Evolutionary conservation across 2,329 filamentous ascomycete species (phyloP), one percentile per base, ranked within the genome.

Genomic region (Curvularia spicifera): DNA sequence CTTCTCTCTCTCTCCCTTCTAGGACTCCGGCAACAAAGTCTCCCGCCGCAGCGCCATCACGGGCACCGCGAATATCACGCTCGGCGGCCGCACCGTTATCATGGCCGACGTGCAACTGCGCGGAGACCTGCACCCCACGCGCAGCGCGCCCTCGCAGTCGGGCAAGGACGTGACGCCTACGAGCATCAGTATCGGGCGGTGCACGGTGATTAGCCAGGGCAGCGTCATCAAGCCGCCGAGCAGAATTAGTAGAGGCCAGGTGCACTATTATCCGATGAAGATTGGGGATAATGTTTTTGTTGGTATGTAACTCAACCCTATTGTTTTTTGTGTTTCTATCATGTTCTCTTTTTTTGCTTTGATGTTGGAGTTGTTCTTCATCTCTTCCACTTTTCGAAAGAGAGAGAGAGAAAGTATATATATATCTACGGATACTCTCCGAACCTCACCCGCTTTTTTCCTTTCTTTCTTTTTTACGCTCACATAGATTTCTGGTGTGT

Each of bases 21-120:
- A 96, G 93, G 94, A 98, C 80, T 97, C 93, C 2, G 95, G 95
- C 67, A 99, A 99, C 85, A 98, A 98, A 81, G 95, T 99, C 71
- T 94, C 93, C 39, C 91, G 95, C 66, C 92, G 92, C 68, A 91
- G 92, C 61, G 89, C 90, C 74, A 91, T 99, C 68, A 91, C 96
- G 72, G 95, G 95, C 71, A 97, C 94, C 22, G 93, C 96, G 69
- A 96, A 98, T 80, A 98, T 99, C 79, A 97, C 97, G 78, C 89
- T 99, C 1, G 95, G 93, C 68, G 95, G 95, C 63, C 96, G 78
- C 79, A 96, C 93, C 0, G 92, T 98, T 62, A 96, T 99, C 73
- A 93, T 97, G 83, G 90, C 93, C 62, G 93, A 97, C 73, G 94
- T 93, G 69, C 93, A 95, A 78, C 92, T 99, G 73, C 89, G 95